phyloP scores from a whole-genome alignment of 2,329 filamentous ascomycete species.

The Metarhizium anisopliae region DNA sequence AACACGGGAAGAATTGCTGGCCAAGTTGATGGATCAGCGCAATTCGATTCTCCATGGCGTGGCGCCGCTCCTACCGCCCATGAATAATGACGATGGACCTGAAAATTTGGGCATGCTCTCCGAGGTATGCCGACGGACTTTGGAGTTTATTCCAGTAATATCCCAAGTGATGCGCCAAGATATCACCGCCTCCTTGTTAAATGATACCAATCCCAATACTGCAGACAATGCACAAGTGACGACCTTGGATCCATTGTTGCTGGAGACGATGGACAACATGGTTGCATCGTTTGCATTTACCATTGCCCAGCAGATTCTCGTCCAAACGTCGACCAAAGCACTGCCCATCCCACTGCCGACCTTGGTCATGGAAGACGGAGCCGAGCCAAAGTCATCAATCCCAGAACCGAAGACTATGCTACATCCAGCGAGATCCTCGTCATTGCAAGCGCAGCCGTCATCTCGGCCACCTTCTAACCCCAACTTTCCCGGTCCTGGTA shows the following conservation, averaged over 20 bases:
- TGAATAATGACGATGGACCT: constrained; percentile 46
- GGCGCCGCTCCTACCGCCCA: constrained; percentile 39
- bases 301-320: constrained; percentile 65
- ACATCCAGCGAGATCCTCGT: constrained; percentile 57
- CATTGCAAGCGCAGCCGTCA: constrained; percentile 37
- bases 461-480: constrained; percentile 37
- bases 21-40: constrained; percentile 53
- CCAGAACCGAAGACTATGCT: constrained; percentile 63
- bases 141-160: constrained; percentile 75
- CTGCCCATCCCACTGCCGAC: constrained; percentile 57
- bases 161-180: constrained; percentile 75
- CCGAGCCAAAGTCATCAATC: constrained; percentile 54
- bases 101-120: constrained; percentile 76
- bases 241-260: constrained; percentile 26
- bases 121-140: constrained; percentile 73
- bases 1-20: constrained; percentile 51
- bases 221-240: constrained; percentile 18
- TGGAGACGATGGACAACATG: constrained; percentile 59
- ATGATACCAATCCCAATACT: constrained; percentile 28
- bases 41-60: constrained; percentile 49
- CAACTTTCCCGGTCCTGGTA: constrained; percentile 41
- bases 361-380: constrained; percentile 33
- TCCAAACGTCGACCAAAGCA: constrained; percentile 62
- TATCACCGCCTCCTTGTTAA: constrained; percentile 50
- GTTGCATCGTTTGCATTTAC: constrained; percentile 73